Conservation (phyloP, 768 basidiomycete genomes). For the Clavaria fumosa region DNA sequence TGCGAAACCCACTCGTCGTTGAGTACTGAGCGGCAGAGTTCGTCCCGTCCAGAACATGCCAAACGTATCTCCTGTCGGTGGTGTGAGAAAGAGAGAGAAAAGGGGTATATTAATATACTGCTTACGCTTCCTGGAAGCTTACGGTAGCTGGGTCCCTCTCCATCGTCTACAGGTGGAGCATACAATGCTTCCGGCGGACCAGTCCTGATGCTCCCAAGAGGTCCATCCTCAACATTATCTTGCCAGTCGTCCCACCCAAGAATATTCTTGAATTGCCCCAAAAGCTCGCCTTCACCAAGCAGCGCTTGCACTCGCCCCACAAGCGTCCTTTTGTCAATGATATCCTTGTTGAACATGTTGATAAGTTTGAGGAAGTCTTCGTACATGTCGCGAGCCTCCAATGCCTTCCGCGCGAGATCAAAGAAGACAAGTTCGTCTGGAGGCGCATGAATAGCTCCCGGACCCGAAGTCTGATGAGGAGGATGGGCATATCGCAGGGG, state of each 20-base stretch:
- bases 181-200: slow-evolving; percentile 63
- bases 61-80: slow-evolving; percentile 61
- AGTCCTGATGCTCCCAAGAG: slow-evolving; percentile 64
- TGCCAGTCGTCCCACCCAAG: slow-evolving; percentile 63
- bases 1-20: slow-evolving; percentile 99
- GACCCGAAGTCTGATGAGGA: slow-evolving; percentile 17
- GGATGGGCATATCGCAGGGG: slow-evolving; percentile 13
- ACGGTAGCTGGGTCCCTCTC: slow-evolving; percentile 88
- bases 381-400: slow-evolving; percentile 63
- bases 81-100: slow-evolving; percentile 7
- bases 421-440: slow-evolving; percentile 82
- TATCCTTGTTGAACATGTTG: slow-evolving; percentile 79
- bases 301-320: slow-evolving; percentile 70
- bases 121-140: slow-evolving; percentile 76
- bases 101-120: slow-evolving; percentile 10
- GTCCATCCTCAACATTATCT: slow-evolving; percentile 48
- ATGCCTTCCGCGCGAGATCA: slow-evolving; percentile 72
- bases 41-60: slow-evolving; percentile 88
- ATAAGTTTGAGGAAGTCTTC: slow-evolving; percentile 94
- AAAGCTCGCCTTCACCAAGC: slow-evolving; percentile 66
- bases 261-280: slow-evolving; percentile 73
- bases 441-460: slow-evolving; percentile 18
- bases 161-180: slow-evolving; percentile 68
- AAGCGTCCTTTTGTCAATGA: slow-evolving; percentile 75
- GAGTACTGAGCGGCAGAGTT: slow-evolving; percentile 87